A percentile compares a stretch with the other conserved stretches of the same genome.
Conservation (phyloP, 768 basidiomycete genomes). For the Tulasnella sp. region DNA sequence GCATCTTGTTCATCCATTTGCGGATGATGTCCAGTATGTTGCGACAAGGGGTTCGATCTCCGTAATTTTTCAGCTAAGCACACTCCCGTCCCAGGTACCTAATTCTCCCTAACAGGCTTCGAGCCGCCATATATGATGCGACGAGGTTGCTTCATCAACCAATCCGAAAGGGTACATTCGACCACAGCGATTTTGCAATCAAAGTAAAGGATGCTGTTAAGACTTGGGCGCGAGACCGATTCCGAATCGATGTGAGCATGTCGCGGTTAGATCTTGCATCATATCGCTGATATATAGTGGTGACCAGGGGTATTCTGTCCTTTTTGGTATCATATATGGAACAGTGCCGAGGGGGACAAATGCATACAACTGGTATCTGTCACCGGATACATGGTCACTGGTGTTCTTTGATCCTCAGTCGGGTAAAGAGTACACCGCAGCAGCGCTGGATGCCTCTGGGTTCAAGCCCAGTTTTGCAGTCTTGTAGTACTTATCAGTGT, state of each 20-base stretch:
- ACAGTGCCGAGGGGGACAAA: neutral
- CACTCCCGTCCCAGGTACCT: neutral
- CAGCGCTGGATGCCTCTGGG: neutral
- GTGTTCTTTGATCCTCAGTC: conserved; percentile 13
- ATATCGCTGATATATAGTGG: neutral
- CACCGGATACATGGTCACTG: neutral
- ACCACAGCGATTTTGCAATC: neutral
- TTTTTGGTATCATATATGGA: conserved; percentile 13
- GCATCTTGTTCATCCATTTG: neutral
- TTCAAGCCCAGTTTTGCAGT: neutral
- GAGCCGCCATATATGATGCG: neutral
- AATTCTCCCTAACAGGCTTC: neutral
- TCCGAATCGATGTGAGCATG: neutral
- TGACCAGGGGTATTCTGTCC: neutral
- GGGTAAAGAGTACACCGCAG: neutral
- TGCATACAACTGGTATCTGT: conserved; percentile 22
- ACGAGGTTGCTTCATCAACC: neutral
- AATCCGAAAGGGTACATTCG: neutral
- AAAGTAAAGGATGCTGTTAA: neutral
- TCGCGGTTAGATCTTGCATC: neutral
- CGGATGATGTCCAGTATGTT: neutral
- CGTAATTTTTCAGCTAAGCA: neutral
- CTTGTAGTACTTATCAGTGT: neutral
- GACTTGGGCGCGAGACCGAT: neutral
- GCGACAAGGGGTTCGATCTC: neutral